Base-by-base conservation (phyloP, 129 eudicot genomes). In the Lactuca sativa region DNA sequence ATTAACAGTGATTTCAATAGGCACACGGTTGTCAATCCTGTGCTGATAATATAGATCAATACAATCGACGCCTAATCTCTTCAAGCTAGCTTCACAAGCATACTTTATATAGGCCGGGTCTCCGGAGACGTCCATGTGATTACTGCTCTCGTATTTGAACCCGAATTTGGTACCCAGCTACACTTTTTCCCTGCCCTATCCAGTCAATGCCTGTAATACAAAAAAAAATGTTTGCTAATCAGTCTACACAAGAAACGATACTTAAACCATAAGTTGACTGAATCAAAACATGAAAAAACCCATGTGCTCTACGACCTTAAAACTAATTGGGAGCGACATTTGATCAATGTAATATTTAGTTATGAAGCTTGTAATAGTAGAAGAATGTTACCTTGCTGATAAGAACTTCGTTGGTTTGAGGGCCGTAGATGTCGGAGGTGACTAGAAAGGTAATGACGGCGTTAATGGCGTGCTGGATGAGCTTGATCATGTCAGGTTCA, bases 361-460 rank as follows among this genome's bases (percentile, higher is more conserved):
- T 18, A 18, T 18, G 21, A 18, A 18, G 21, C 21, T 18, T 18
- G 21, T 18, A 4, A 31, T 57, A 25, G 36, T 9, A 57, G 38
- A 32, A 31, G 18, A 59, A 12, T 6, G 14, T 13, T 53, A 69
- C 84, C 77, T 80, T 74, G 72, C 69, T 76, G 16, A 80, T 60
- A 18, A 80, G 80, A 38, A 69, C 32, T 64, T 80, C 84, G 47
- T 70, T 80, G 78, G 81, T 75, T 62, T 74, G 48, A 41, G 81
- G 84, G 4, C 81, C 81, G 53, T 80, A 70, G 44, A 69, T 11
- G 25, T 74, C 77, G 59, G 84, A 80, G 77, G 84, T 80, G 30
- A 74, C 84, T 7, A 80, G 73, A 33, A 67, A 57, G 59, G 21
- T 18, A 18, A 18, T 18, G 21, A 0, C 1, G 21, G 21, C 21